Base-by-base conservation (phyloP, 179 eudicot species). In the Patellifolia procumbens region DNA sequence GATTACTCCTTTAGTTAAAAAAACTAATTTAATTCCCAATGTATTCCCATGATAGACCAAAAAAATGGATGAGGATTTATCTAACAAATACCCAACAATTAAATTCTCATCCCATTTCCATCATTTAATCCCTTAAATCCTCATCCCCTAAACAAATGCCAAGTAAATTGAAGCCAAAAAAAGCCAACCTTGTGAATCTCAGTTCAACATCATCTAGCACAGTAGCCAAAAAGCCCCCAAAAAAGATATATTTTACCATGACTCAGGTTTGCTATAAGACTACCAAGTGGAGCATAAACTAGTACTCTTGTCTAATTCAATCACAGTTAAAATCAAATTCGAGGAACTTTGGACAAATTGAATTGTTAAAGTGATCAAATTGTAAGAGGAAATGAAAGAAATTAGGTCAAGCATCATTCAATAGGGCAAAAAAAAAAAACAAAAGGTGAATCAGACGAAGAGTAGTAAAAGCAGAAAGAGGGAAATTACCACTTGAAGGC, bases 401-500 rank as follows among this genome's bases (percentile, higher is more conserved):
- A 39, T 42, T 0, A 5, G 2, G 48, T 43, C 10, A 17, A 7
- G 2, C 24, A 55, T 1, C n/a, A 74, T 49, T 51, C 11, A 48
- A 35, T 22, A 26, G 7, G 24, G 34, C 13, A 55, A 17, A 35
- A 66, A 75, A 69, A n/a, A n/a, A n/a, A n/a, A n/a, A n/a, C n/a
- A n/a, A n/a, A n/a, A n/a, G n/a, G 19, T 26, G 28, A 63, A 65
- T 59, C 32, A 20, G 67, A 20, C 10, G 37, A 37, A 24, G 29
- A 3, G 51, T 15, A 13, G 24, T 9, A 22, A 52, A 12, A 65
- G 8, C 31, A 39, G 24, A 39, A 5, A 52, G 42, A 62, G 48
- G 60, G 77, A 70, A 63, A 56, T 73, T 89, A 94, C 98, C 97
- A 94, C 94, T 91, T 91, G 97, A 72, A 91, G 97, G 34, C 85